Evolutionary conservation across 2,329 filamentous ascomycete genomes (phyloP).

Genomic region (Aspergillus ruber): DNA sequence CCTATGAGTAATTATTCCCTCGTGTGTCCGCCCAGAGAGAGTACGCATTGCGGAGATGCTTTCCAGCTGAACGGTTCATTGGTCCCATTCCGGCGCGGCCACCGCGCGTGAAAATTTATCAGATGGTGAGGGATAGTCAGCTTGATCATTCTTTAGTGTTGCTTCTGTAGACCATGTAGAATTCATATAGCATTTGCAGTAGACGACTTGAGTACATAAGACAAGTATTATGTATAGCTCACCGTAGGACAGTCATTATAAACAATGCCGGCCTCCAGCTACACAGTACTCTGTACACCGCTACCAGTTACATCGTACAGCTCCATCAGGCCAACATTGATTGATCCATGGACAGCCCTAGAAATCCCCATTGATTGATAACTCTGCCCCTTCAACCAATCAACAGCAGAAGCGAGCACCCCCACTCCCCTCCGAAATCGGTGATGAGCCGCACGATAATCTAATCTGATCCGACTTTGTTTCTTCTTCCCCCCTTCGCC

Average conservation of each 20-base stretch:
- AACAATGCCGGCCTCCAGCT: too few species aligned
- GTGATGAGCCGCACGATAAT: constrained; percentile 21
- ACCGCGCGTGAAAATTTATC: constrained; percentile 4
- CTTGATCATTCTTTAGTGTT: background rate
- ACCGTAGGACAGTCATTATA: too few species aligned
- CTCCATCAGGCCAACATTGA: constrained; percentile 1
- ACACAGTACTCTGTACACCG: background rate
- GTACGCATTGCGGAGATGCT: background rate
- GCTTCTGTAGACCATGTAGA: too few species aligned
- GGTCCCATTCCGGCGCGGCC: background rate
- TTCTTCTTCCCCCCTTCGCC: constrained; percentile 5
- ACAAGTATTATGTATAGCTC: too few species aligned
- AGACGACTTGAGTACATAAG: too few species aligned
- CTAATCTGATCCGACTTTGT: constrained; percentile 27
- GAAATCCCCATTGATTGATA: constrained; percentile 12
- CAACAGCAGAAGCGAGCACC: background rate
- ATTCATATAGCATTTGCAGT: too few species aligned
- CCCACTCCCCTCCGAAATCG: constrained; percentile 14
- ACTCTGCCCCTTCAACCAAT: constrained; percentile 3
- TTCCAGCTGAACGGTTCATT: background rate
- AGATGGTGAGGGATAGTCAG: background rate
- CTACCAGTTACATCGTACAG: background rate
- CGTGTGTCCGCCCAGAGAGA: too few species aligned
- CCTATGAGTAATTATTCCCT: too few species aligned
- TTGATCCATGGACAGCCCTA: background rate